These are phyloP conservation scores for Teunomyces gatunensis DNA, from an alignment of 805 yeast species.

Conservation along the genomic window DNA sequence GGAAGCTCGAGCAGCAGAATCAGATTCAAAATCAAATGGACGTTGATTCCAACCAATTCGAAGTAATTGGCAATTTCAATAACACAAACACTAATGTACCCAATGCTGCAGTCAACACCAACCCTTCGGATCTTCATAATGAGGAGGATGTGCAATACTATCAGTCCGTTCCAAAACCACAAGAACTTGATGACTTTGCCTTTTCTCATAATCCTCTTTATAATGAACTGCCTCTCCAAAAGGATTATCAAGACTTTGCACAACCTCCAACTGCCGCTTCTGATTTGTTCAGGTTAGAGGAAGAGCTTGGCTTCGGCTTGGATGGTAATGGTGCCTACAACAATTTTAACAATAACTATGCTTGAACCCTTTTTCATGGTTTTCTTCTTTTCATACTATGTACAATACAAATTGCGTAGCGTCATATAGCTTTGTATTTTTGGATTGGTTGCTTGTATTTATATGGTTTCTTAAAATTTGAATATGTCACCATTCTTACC, in stretches of 20 bases:
- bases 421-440: neutral
- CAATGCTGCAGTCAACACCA: constrained; percentile 15
- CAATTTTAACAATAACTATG: constrained; percentile 5
- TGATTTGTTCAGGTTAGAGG: constrained; percentile 40
- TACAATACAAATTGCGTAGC: constrained; percentile 1
- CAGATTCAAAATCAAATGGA: constrained; percentile 5
- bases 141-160: constrained; percentile 27
- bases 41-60: constrained; percentile 1
- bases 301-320: constrained; percentile 44
- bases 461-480: constrained; percentile 5
- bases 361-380: neutral
- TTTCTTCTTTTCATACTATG: neutral
- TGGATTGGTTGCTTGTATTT: neutral
- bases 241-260: constrained; percentile 4
- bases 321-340: constrained; percentile 32
- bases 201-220: neutral
- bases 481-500: constrained; percentile 42
- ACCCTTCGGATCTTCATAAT: constrained; percentile 18
- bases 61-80: constrained; percentile 9
- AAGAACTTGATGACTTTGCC: constrained; percentile 40
- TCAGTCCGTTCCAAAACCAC: constrained; percentile 42
- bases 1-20: constrained; percentile 18
- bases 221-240: neutral
- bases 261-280: constrained; percentile 7
- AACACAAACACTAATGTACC: constrained; percentile 6